A percentile compares a stretch with the other conserved stretches of the same genome.
Conservation (phyloP, 2,329 filamentous ascomycete genomes). For the Alternaria sp. region DNA sequence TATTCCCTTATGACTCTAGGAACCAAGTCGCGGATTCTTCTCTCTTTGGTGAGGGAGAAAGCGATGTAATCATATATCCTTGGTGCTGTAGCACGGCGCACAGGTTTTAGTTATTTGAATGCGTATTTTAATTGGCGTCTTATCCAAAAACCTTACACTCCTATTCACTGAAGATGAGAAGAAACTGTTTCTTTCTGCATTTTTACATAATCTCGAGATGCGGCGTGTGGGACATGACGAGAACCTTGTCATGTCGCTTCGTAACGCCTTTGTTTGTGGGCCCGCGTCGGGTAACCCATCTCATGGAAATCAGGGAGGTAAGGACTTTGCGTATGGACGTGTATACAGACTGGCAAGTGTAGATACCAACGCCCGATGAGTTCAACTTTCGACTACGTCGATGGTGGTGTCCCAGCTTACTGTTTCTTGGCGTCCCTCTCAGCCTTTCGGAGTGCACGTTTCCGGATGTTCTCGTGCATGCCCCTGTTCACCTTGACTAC, state of each 20-base stretch:
- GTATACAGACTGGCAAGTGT: neutral
- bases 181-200: neutral
- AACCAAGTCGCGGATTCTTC: neutral
- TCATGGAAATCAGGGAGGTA: neutral
- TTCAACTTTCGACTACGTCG: neutral
- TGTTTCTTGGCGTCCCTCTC: constrained; percentile 80
- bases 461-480: constrained; percentile 86
- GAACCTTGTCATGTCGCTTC: neutral
- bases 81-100: constrained; percentile 8
- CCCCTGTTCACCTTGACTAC: constrained; percentile 68
- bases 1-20: neutral
- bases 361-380: neutral
- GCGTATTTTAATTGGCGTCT: neutral
- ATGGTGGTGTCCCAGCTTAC: constrained; percentile 19
- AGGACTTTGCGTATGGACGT: neutral
- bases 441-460: constrained; percentile 81
- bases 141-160: neutral
- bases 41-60: constrained; percentile 2
- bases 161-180: neutral
- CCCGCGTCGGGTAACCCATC: neutral
- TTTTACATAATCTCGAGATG: neutral
- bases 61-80: constrained; percentile 17
- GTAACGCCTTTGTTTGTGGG: neutral
- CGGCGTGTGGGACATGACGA: neutral
- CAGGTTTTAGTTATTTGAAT: neutral